Percentiles rank a stretch among this genome's conserved stretches.
These are phyloP conservation scores for Geranium brycei DNA, from an alignment of 345 rosid species.

Conservation along the genomic window DNA sequence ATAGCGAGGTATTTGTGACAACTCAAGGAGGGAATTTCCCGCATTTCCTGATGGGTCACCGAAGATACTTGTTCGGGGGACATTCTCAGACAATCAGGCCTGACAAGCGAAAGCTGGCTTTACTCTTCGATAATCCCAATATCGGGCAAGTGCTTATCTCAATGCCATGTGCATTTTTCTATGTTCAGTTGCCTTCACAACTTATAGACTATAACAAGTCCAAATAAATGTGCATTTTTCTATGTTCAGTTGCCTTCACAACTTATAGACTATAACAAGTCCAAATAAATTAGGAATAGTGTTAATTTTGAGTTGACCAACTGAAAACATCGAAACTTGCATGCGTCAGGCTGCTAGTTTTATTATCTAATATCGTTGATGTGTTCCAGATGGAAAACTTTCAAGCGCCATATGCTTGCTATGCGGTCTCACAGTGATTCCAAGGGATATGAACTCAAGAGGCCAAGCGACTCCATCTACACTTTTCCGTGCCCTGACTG, in stretches of 20 bases:
- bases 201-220: too few relatives aligned
- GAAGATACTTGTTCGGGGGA: constrained; percentile 82
- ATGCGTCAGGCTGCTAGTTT: neutral
- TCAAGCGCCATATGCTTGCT: constrained; percentile 76
- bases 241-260: neutral
- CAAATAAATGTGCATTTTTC: neutral
- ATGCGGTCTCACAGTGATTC: constrained; percentile 90
- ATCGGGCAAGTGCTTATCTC: constrained; percentile 38
- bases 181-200: neutral
- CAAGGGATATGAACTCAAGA: constrained; percentile 81
- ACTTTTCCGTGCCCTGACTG: constrained; percentile 97
- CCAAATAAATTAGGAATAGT: too few relatives aligned
- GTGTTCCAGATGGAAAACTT: constrained; percentile 70
- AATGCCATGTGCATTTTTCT: neutral
- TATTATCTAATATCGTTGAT: neutral
- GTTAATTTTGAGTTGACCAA: too few relatives aligned
- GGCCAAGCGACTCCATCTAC: constrained; percentile 75
- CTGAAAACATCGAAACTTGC: too few relatives aligned
- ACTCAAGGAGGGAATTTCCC: constrained; percentile 99
- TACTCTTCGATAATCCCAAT: constrained; percentile 82
- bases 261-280: too few relatives aligned
- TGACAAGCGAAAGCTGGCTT: constrained; percentile 89
- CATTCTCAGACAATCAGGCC: constrained; percentile 93
- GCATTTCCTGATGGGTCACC: constrained; percentile 92
- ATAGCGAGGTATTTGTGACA: constrained; percentile 97